Evolutionary conservation across 1,284 basidiomycete species (phyloP).

Genomic region (Gastroboletus turbinatus): DNA sequence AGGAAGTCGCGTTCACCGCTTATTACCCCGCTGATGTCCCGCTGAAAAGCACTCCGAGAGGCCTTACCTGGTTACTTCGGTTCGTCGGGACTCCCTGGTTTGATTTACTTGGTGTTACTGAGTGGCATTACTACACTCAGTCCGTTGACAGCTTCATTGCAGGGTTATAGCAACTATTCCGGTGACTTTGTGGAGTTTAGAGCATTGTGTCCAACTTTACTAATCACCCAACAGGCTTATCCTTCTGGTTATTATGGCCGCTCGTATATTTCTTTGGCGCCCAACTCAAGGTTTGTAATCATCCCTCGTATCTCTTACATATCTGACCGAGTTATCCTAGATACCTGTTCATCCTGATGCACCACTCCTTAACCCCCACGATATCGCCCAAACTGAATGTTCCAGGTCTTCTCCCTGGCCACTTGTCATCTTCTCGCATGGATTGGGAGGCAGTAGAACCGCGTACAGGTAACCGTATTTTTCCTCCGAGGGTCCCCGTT

Average conservation of each 20-base stretch:
- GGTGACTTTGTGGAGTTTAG: conserved; percentile 24
- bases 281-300: conserved; percentile 40
- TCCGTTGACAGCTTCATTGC: conserved; percentile 43
- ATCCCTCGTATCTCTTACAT: neutral
- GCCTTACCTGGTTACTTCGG: conserved; percentile 55
- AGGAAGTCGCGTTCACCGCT: conserved; percentile 58
- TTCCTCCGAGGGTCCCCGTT: neutral
- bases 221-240: conserved; percentile 29
- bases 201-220: neutral
- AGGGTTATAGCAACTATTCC: conserved; percentile 46
- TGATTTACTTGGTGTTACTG: neutral
- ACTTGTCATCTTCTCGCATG: conserved; percentile 79
- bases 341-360: conserved; percentile 59
- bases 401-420: conserved; percentile 51
- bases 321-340: conserved; percentile 30
- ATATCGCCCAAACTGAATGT: neutral
- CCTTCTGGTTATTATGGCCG: conserved; percentile 49
- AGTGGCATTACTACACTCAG: conserved; percentile 25
- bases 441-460: conserved; percentile 71
- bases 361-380: conserved; percentile 46
- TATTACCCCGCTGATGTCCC: conserved; percentile 54
- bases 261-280: conserved; percentile 49
- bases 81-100: conserved; percentile 26
- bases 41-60: conserved; percentile 33
- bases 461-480: conserved; percentile 57